phyloP scores from a whole-genome alignment of 2,329 filamentous ascomycete genomes.

The Alternaria postmessia region DNA sequence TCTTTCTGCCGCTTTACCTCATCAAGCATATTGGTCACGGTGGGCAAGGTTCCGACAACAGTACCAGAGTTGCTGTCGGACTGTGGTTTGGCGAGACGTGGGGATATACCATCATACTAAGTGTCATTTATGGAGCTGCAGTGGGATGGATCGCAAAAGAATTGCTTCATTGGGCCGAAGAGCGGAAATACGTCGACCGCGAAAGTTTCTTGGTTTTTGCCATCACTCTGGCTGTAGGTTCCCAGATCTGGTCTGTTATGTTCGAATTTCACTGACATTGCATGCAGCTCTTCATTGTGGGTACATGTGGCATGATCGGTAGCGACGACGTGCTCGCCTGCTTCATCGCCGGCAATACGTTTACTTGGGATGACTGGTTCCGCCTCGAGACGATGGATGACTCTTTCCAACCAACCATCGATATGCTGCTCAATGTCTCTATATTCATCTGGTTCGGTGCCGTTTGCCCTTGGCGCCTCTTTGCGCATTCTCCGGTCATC shows the following conservation, averaged over 20 bases:
- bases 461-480: constrained; percentile 79
- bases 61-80: constrained; percentile 72
- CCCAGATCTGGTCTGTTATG: neutral
- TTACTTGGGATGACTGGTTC: constrained; percentile 96
- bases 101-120: constrained; percentile 83
- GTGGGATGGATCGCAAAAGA: constrained; percentile 86
- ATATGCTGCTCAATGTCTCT: constrained; percentile 89
- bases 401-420: constrained; percentile 90
- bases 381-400: constrained; percentile 87
- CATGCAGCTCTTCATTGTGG: constrained; percentile 77
- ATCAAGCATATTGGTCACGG: constrained; percentile 75
- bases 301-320: constrained; percentile 85
- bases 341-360: constrained; percentile 89
- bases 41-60: constrained; percentile 57
- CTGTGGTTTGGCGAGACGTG: constrained; percentile 87
- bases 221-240: constrained; percentile 76
- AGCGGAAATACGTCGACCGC: constrained; percentile 80
- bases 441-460: constrained; percentile 83
- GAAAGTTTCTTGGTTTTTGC: constrained; percentile 90
- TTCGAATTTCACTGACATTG: neutral
- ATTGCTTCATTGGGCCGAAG: constrained; percentile 83
- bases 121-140: constrained; percentile 76
- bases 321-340: constrained; percentile 91
- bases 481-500: constrained; percentile 72
- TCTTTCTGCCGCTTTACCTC: constrained; percentile 84